These are phyloP conservation scores for Sugiyamaella qingdaonensis DNA, from an alignment of 805 yeast species.

Conservation along the genomic window DNA sequence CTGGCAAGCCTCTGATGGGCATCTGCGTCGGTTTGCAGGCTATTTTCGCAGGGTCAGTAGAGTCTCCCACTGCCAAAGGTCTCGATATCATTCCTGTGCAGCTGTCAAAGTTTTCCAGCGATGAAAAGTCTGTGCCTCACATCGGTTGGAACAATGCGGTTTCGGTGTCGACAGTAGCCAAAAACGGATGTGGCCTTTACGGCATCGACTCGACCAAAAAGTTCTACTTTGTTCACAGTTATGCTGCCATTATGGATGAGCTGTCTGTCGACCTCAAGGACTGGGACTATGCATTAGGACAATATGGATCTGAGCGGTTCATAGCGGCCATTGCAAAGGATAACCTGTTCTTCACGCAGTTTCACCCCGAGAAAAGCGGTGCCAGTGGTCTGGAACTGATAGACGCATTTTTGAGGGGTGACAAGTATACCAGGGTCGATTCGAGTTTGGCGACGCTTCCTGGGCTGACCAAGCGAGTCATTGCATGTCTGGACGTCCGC, in stretches of 20 bases:
- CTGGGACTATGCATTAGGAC: constrained; percentile 72
- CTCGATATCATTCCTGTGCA: constrained; percentile 50
- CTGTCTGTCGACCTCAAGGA: constrained; percentile 34
- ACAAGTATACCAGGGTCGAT: constrained; percentile 26
- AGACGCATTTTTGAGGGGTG: constrained; percentile 59
- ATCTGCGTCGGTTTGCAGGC: constrained; percentile 96
- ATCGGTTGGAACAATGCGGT: constrained; percentile 86
- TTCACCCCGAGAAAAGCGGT: constrained; percentile 99
- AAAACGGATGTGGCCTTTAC: constrained; percentile 39
- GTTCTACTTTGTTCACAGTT: constrained; percentile 94
- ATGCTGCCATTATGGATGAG: constrained; percentile 56
- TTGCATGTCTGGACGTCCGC: constrained; percentile 97
- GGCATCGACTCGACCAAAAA: constrained; percentile 63
- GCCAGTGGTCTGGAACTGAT: constrained; percentile 78
- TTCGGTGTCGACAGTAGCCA: constrained; percentile 11
- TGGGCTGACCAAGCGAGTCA: constrained; percentile 84
- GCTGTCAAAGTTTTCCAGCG: constrained; percentile 57
- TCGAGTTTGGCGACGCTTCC: not conserved
- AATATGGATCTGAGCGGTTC: constrained; percentile 74
- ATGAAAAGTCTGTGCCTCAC: constrained; percentile 83
- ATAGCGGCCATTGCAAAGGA: constrained; percentile 75
- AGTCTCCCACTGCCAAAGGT: constrained; percentile 61
- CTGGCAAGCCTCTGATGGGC: constrained; percentile 92
- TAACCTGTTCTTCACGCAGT: constrained; percentile 91
- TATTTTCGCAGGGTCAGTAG: constrained; percentile 70